A percentile compares a stretch with the other conserved stretches of the same genome.
phyloP scores from a whole-genome alignment of 441 rosid species.

The Bocquillonia castaneifolia region DNA sequence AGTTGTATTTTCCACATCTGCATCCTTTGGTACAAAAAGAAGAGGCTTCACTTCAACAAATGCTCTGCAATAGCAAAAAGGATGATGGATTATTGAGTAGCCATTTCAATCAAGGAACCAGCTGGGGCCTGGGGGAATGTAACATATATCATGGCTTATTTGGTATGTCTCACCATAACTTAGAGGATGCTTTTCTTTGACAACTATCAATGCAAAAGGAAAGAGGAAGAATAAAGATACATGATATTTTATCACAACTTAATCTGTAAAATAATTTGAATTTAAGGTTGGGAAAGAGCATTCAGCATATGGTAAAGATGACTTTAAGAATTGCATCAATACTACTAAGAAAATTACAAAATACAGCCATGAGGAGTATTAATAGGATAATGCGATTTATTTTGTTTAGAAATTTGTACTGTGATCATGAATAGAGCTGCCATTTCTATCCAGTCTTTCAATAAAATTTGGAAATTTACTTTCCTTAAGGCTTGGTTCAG shows the following conservation, averaged over 20 bases:
- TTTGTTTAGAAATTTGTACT: background rate
- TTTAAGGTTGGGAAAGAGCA: background rate
- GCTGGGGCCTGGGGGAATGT: background rate
- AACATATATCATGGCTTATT: background rate
- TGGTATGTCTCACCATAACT: background rate
- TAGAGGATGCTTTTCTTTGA: background rate
- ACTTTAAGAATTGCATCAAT: background rate
- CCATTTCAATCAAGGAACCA: constrained; percentile 1
- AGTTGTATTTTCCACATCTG: constrained; percentile 31
- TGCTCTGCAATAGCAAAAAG: constrained; percentile 49
- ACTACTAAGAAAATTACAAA: background rate
- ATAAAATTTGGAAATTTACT: background rate
- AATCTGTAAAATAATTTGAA: background rate
- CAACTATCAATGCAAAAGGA: background rate
- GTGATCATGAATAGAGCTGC: background rate
- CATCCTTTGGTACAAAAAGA: constrained; percentile 49
- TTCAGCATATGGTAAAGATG: background rate
- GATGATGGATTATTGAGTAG: background rate
- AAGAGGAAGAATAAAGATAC: background rate
- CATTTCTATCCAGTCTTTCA: background rate
- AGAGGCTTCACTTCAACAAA: constrained; percentile 87
- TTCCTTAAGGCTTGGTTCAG: background rate
- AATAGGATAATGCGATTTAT: background rate
- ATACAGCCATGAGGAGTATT: background rate
- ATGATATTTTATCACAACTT: background rate